Conservation (phyloP, 2,329 filamentous ascomycete genomes). For the Fusarium lateritium region DNA sequence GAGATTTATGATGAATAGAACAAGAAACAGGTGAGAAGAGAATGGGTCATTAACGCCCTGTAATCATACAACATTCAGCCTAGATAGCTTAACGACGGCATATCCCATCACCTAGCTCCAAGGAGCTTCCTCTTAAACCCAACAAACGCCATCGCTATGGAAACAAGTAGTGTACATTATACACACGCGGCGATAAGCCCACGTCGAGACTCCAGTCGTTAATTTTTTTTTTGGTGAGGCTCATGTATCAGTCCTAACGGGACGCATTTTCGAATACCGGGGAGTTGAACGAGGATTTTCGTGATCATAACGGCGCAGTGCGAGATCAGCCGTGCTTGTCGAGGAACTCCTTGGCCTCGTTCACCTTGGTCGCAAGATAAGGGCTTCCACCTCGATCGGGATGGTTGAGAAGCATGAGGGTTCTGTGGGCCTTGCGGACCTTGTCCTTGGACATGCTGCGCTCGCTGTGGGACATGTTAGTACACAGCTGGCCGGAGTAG, state of each 20-base stretch:
- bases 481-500: too few relatives aligned
- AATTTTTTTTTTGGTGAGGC: conserved; percentile 25
- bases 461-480: conserved; percentile 71
- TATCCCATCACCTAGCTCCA: conserved; percentile 39
- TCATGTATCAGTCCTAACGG: conserved; percentile 2
- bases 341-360: conserved; percentile 96
- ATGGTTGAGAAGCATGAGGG: conserved; percentile 97
- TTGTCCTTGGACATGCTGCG: conserved; percentile 91
- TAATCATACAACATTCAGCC: conserved; percentile 46
- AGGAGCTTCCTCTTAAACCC: conserved; percentile 48
- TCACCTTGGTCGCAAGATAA: conserved; percentile 97
- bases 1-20: background rate
- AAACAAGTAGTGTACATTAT: conserved; percentile 59
- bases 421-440: conserved; percentile 94
- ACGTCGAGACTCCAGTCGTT: conserved; percentile 26
- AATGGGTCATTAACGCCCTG: conserved; percentile 40
- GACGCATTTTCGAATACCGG: conserved; percentile 12
- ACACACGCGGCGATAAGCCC: conserved; percentile 41
- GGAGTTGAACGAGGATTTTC: conserved; percentile 20
- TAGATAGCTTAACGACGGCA: conserved; percentile 40
- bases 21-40: conserved; percentile 44
- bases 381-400: conserved; percentile 97
- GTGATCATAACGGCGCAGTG: conserved; percentile 2
- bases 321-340: conserved; percentile 72
- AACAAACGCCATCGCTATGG: conserved; percentile 63